Conservation (phyloP, 2,329 filamentous ascomycete species). For the Gnomoniopsis smithogilvyi region DNA sequence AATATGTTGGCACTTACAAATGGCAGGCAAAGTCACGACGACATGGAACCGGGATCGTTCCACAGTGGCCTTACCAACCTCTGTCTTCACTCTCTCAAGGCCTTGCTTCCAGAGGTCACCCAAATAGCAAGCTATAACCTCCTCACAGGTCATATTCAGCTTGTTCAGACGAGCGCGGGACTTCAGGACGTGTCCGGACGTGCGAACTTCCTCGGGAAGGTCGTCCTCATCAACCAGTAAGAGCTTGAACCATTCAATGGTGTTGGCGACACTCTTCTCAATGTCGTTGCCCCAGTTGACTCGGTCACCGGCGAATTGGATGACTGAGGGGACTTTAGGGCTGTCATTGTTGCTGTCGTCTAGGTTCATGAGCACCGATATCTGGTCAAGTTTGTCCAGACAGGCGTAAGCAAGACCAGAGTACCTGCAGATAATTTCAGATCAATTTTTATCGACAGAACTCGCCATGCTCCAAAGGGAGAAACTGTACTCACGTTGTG, state of each 20-base stretch:
- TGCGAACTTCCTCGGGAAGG: constrained; percentile 21
- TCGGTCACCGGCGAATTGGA: constrained; percentile 18
- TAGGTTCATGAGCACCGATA: constrained; percentile 32
- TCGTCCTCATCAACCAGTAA: constrained; percentile 32
- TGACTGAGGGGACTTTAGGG: constrained; percentile 29
- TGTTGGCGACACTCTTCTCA: constrained; percentile 23
- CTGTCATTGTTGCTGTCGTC: constrained; percentile 24
- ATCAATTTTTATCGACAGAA: constrained; percentile 1
- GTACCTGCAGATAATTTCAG: constrained; percentile 24
- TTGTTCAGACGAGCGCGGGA: not conserved
- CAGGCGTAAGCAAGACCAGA: constrained; percentile 40
- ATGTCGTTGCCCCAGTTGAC: constrained; percentile 30
- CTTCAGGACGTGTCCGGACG: constrained; percentile 21
- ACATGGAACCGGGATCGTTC: constrained; percentile 29
- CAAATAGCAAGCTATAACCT: constrained; percentile 27
- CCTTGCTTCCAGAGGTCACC: constrained; percentile 31
- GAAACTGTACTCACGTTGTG: constrained; percentile 34
- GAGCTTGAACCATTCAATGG: constrained; percentile 40
- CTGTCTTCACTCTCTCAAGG: constrained; percentile 24
- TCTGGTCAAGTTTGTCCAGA: constrained; percentile 23
- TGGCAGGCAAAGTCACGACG: constrained; percentile 42
- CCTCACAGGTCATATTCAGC: not conserved
- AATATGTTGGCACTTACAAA: constrained; percentile 27
- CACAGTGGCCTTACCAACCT: constrained; percentile 23
- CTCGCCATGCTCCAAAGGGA: not conserved